Conservation (phyloP, 1,139 yeast species). For the Lodderomyces oxycetoniae region DNA sequence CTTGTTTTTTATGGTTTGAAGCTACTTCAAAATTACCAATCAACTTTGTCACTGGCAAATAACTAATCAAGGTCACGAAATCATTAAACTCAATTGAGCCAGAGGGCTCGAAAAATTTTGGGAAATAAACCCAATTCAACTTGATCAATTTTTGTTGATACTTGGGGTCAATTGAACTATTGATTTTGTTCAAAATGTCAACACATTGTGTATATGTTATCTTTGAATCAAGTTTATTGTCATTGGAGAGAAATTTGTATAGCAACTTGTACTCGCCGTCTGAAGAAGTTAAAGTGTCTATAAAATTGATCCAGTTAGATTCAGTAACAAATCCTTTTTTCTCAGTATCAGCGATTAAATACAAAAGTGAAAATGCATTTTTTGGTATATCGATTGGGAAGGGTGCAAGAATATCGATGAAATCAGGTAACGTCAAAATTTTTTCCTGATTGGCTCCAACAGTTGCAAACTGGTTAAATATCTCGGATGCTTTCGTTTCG, state of each 20-base stretch:
- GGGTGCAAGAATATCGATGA: conserved; percentile 40
- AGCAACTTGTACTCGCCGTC: conserved; percentile 58
- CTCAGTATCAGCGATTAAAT: conserved; percentile 59
- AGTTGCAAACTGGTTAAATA: conserved; percentile 40
- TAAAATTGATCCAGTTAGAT: conserved; percentile 57
- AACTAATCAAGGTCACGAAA: conserved; percentile 39
- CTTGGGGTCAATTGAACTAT: conserved; percentile 38
- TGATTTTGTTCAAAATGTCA: conserved; percentile 33
- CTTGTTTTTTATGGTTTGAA: conserved; percentile 32
- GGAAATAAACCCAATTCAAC: conserved; percentile 44
- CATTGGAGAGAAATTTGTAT: conserved; percentile 40
- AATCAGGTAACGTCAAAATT: conserved; percentile 30
- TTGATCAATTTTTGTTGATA: conserved; percentile 42
- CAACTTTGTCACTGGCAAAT: conserved; percentile 44
- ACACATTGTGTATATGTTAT: conserved; percentile 39
- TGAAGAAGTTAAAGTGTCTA: conserved; percentile 47
- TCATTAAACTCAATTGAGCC: conserved; percentile 39
- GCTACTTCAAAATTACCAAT: conserved; percentile 43
- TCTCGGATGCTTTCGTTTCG: conserved; percentile 33
- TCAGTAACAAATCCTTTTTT: conserved; percentile 59
- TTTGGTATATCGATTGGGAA: conserved; percentile 40
- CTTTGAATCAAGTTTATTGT: conserved; percentile 23
- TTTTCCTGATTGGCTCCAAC: conserved; percentile 20
- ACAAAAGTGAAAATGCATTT: conserved; percentile 46
- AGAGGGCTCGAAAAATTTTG: conserved; percentile 38